A percentile compares a stretch with the other conserved stretches of the same genome.
These are phyloP conservation scores for Fomes fomentarius DNA, from an alignment of 1,284 basidiomycete species.

Conservation along the genomic window DNA sequence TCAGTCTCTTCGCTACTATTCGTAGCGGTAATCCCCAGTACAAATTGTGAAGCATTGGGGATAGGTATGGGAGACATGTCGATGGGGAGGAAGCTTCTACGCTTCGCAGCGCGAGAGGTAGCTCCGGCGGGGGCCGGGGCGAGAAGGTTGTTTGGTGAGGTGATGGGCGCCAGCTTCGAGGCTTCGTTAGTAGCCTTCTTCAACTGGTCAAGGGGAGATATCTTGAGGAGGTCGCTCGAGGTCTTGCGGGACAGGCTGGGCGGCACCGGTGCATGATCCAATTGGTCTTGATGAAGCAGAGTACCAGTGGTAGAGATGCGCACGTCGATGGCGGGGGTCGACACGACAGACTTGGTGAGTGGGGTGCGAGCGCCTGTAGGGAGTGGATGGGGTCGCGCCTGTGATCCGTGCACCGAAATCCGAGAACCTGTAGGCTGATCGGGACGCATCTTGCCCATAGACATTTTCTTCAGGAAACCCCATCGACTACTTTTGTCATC, in stretches of 20 bases:
- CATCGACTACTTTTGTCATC: conserved; percentile 74
- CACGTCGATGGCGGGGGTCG: conserved; percentile 50
- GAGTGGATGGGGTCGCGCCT: conserved; percentile 20
- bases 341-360: conserved; percentile 5
- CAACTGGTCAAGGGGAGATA: conserved; percentile 33
- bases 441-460: conserved; percentile 84
- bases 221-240: conserved; percentile 31
- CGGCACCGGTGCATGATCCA: conserved; percentile 36
- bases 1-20: conserved; percentile 45
- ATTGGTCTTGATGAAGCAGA: conserved; percentile 38
- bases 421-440: conserved; percentile 49
- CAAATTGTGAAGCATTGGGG: conserved; percentile 66
- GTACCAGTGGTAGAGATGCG: conserved; percentile 70
- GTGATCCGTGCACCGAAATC: conserved; percentile 29
- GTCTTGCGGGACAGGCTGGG: conserved; percentile 32
- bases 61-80: conserved; percentile 62
- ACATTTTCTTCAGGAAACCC: conserved; percentile 97
- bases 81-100: conserved; percentile 86
- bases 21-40: conserved; percentile 52
- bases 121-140: conserved; percentile 41
- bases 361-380: conserved; percentile 15
- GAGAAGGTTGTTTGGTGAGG: conserved; percentile 45
- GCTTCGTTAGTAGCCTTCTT: conserved; percentile 33
- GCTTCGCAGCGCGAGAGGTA: conserved; percentile 60
- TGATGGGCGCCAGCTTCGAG: conserved; percentile 25